Evolutionary conservation across 306 rosid species (phyloP).

Genomic region (Sesbania bispinosa): DNA sequence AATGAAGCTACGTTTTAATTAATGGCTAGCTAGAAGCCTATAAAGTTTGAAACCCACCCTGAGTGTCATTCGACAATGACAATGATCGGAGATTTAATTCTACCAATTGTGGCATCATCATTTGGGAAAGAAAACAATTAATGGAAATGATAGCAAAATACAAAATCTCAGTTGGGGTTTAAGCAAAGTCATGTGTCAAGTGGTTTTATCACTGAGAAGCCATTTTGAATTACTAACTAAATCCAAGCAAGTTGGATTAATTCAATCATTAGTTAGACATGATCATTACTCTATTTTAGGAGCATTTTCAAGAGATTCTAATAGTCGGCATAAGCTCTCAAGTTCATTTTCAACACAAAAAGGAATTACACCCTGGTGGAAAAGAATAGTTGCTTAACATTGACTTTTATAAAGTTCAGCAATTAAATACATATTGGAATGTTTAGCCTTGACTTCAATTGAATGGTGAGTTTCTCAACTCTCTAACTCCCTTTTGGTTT

Average conservation of each 20-base stretch:
- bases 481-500: background rate
- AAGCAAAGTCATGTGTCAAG: slow-evolving; percentile 28
- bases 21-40: slow-evolving; percentile 36
- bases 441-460: slow-evolving; percentile 25
- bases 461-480: slow-evolving; percentile 2
- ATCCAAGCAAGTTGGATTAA: slow-evolving; percentile 18
- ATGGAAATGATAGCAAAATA: slow-evolving; percentile 28
- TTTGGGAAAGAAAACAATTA: slow-evolving; percentile 31
- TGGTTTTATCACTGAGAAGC: slow-evolving; percentile 1
- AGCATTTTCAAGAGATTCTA: slow-evolving; percentile 27
- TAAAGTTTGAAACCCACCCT: slow-evolving; percentile 29
- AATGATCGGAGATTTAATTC: slow-evolving; percentile 7
- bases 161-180: slow-evolving; percentile 24
- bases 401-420: slow-evolving; percentile 28
- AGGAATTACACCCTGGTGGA: slow-evolving; percentile 9
- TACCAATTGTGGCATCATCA: background rate
- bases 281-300: slow-evolving; percentile 38
- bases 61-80: slow-evolving; percentile 7
- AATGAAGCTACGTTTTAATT: slow-evolving; percentile 33
- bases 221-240: slow-evolving; percentile 17
- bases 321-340: slow-evolving; percentile 1
- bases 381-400: slow-evolving; percentile 14
- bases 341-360: background rate
- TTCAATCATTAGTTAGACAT: slow-evolving; percentile 33
- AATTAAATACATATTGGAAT: background rate